Conservation (phyloP, 2,329 filamentous ascomycete genomes). For the Cyphellophora europaea region DNA sequence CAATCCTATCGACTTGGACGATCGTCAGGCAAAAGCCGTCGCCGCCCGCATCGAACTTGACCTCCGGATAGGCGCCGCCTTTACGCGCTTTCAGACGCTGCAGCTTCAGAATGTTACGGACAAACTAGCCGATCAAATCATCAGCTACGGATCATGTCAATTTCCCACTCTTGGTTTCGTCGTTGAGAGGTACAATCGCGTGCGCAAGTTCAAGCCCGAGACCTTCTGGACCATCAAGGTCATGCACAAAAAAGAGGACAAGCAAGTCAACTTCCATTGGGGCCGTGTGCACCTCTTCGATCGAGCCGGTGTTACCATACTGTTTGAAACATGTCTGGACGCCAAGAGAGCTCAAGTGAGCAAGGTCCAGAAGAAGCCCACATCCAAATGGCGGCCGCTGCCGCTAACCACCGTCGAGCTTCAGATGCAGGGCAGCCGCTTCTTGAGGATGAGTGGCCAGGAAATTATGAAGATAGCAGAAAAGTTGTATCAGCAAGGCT, state of each 20-base stretch:
- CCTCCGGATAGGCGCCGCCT: constrained; percentile 81
- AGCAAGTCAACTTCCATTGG: constrained; percentile 80
- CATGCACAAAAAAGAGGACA: constrained; percentile 64
- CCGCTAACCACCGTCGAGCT: constrained; percentile 92
- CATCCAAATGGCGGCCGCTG: constrained; percentile 86
- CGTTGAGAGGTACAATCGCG: constrained; percentile 88
- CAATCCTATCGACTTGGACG: constrained; percentile 68
- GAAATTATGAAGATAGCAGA: constrained; percentile 83
- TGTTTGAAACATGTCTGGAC: constrained; percentile 75
- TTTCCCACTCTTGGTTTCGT: constrained; percentile 96
- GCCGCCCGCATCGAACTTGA: constrained; percentile 85
- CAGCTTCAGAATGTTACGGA: constrained; percentile 65
- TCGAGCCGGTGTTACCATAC: constrained; percentile 64
- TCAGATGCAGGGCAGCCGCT: constrained; percentile 86
- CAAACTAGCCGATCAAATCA: constrained; percentile 52
- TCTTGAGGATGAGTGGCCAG: constrained; percentile 84
- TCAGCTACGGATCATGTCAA: constrained; percentile 95
- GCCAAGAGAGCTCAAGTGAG: constrained; percentile 70
- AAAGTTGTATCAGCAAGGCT: constrained; percentile 81
- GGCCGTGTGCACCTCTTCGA: constrained; percentile 77
- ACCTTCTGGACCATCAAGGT: constrained; percentile 89
- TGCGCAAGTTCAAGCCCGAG: constrained; percentile 88
- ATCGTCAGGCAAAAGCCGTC: constrained; percentile 79
- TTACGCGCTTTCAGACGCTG: constrained; percentile 78
- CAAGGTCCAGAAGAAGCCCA: constrained; percentile 83